phyloP scores from a whole-genome alignment of 345 rosid species.

The Mangifera indica region DNA sequence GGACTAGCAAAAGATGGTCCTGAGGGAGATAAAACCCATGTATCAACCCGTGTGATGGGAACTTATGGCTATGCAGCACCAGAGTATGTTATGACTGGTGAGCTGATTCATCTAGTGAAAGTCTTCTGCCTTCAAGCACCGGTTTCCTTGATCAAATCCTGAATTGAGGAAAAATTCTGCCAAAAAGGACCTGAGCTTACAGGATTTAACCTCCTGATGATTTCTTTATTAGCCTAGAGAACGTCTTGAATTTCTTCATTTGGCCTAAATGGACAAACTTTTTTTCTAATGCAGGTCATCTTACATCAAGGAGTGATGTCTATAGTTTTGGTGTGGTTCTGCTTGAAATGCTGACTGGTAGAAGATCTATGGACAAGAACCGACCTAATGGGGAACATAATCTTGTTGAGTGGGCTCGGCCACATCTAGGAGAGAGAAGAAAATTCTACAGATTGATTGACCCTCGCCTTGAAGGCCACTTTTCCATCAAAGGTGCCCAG shows the following conservation, averaged over 20 bases:
- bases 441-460: constrained; percentile 73
- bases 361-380: constrained; percentile 77
- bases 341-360: constrained; percentile 30
- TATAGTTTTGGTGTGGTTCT: too few relatives aligned
- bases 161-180: too few relatives aligned
- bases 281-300: constrained; percentile 1
- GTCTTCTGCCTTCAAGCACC: too few relatives aligned
- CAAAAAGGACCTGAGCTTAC: too few relatives aligned
- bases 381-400: constrained; percentile 79
- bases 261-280: not conserved
- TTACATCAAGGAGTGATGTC: too few relatives aligned
- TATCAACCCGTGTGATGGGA: constrained; percentile 97
- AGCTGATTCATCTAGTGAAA: constrained; percentile 17
- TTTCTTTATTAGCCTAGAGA: too few relatives aligned
- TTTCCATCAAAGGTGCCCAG: constrained; percentile 75
- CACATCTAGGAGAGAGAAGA: constrained; percentile 72
- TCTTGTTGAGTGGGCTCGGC: constrained; percentile 86
- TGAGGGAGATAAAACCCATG: constrained; percentile 97
- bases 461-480: constrained; percentile 79
- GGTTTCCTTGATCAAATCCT: too few relatives aligned
- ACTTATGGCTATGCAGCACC: constrained; percentile 99
- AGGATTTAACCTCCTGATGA: too few relatives aligned
- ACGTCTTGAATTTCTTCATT: not conserved
- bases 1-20: constrained; percentile 99
- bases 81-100: constrained; percentile 98